Percentiles rank a stretch among this genome's conserved stretches.
Conservation (phyloP, 2,329 filamentous ascomycete species). For the Cercospora sp. region DNA sequence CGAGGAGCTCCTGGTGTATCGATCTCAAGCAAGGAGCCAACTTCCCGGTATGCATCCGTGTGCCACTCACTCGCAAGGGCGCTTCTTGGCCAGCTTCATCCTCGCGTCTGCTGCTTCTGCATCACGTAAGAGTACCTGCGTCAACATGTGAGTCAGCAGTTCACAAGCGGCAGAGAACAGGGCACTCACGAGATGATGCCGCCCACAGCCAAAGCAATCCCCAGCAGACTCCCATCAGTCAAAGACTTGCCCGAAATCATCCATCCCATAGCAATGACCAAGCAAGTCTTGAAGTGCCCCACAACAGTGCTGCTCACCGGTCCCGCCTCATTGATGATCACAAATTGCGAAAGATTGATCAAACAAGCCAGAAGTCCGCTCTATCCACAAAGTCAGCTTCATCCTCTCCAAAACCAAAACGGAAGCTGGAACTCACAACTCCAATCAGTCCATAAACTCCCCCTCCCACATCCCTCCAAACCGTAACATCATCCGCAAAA, state of each 20-base stretch:
- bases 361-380: constrained; percentile 63
- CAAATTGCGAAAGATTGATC: constrained; percentile 54
- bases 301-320: constrained; percentile 40
- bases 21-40: background rate
- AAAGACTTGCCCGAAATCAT: constrained; percentile 30
- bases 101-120: constrained; percentile 19
- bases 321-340: constrained; percentile 38
- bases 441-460: constrained; percentile 50
- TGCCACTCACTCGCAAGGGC: background rate
- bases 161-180: background rate
- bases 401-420: background rate
- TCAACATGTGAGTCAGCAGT: constrained; percentile 6
- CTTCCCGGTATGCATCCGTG: background rate
- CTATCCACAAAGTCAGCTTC: constrained; percentile 40
- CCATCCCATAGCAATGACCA: constrained; percentile 39
- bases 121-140: constrained; percentile 26
- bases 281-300: constrained; percentile 40
- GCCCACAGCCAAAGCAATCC: constrained; percentile 36
- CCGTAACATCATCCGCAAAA: constrained; percentile 63
- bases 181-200: constrained; percentile 36
- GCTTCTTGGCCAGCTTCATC: constrained; percentile 8
- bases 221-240: constrained; percentile 33
- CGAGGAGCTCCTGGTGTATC: background rate
- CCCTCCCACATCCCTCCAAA: constrained; percentile 53
- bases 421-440: constrained; percentile 48